These are phyloP conservation scores for Kwoniella bestiolae DNA, from an alignment of 768 basidiomycete species.

Conservation along the genomic window DNA sequence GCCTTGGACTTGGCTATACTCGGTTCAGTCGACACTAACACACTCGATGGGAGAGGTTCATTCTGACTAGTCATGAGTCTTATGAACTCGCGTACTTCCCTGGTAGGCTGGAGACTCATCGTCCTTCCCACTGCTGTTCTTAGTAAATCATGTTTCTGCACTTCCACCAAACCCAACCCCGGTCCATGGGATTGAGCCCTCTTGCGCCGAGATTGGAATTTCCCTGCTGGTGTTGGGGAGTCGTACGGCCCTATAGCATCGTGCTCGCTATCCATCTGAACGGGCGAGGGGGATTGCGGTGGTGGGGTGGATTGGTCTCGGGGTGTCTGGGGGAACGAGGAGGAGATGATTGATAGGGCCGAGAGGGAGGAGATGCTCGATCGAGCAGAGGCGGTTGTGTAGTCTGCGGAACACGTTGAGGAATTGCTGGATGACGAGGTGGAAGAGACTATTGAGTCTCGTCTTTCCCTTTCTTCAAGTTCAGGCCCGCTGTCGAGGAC, in stretches of 20 bases:
- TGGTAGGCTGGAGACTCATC: conserved; percentile 33
- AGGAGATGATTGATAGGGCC: conserved; percentile 33
- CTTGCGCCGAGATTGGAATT: conserved; percentile 13
- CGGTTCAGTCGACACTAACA: too few relatives aligned
- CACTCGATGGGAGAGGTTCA: too few relatives aligned
- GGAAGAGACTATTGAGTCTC: not conserved
- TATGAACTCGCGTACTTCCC: conserved; percentile 24
- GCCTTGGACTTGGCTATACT: too few relatives aligned
- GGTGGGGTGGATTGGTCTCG: conserved; percentile 4
- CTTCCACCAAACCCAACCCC: not conserved
- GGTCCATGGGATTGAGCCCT: conserved; percentile 19
- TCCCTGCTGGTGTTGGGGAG: conserved; percentile 9
- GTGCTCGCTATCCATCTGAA: not conserved
- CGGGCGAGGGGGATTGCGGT: too few relatives aligned
- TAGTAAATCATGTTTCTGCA: conserved; percentile 25
- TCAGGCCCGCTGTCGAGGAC: not conserved
- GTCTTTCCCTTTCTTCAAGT: not conserved
- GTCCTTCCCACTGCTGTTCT: conserved; percentile 36
- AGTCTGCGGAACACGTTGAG: conserved; percentile 14
- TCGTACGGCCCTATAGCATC: not conserved
- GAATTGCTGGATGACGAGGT: not conserved
- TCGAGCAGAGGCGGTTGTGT: conserved; percentile 37
- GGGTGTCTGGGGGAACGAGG: conserved; percentile 34
- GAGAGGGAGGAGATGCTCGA: conserved; percentile 32
- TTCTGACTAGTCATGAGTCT: conserved; percentile 15